Evolutionary conservation across 2,329 filamentous ascomycete species (phyloP).

Genomic region (Geosmithia flava): DNA sequence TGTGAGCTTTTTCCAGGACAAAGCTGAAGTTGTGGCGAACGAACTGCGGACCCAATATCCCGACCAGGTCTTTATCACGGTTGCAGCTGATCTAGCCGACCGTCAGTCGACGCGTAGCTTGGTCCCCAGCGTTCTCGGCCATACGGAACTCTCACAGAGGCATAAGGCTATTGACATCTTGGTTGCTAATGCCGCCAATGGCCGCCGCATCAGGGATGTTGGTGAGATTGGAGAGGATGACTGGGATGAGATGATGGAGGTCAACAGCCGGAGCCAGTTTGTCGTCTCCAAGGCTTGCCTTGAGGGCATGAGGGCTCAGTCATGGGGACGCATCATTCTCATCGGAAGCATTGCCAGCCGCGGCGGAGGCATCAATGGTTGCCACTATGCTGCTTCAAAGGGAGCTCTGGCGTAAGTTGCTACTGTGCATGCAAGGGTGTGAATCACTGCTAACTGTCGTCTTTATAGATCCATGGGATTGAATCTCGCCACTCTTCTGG

Average conservation of each 20-base stretch:
- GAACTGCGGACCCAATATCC: constrained; percentile 12
- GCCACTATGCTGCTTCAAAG: constrained; percentile 48
- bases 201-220: constrained; percentile 19
- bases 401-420: constrained; percentile 35
- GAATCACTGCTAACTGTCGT: constrained; percentile 8
- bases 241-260: constrained; percentile 23
- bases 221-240: constrained; percentile 19
- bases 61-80: constrained; percentile 13
- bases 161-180: constrained; percentile 17
- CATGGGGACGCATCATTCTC: constrained; percentile 53
- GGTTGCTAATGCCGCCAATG: constrained; percentile 18
- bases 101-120: constrained; percentile 12
- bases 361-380: constrained; percentile 52
- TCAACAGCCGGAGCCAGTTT: constrained; percentile 52
- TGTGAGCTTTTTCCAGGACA: constrained; percentile 3
- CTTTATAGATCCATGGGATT: constrained; percentile 47
- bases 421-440: neutral
- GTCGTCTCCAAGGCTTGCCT: constrained; percentile 47
- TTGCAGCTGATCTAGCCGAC: constrained; percentile 14
- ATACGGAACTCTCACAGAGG: constrained; percentile 6
- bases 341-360: constrained; percentile 51
- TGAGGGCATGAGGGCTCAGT: constrained; percentile 44
- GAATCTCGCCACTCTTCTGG: constrained; percentile 47
- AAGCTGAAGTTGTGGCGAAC: constrained; percentile 14
- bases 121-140: constrained; percentile 8